Conservation (phyloP, 495 filamentous ascomycete genomes). For the Trichoderma reesei region DNA sequence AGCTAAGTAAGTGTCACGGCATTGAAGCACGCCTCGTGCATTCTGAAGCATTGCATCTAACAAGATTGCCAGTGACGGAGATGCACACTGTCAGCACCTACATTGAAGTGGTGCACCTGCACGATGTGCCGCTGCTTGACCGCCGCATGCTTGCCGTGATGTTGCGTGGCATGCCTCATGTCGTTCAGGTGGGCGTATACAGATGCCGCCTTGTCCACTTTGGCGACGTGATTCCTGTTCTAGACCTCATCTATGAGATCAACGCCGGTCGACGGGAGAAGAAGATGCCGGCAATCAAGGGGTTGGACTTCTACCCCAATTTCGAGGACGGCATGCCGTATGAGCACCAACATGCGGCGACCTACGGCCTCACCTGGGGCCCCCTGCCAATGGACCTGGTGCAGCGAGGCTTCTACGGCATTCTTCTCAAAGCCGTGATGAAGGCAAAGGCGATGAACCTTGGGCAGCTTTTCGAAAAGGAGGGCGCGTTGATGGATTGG, state of each 20-base stretch:
- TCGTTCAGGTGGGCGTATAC: not conserved
- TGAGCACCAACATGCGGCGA: not conserved
- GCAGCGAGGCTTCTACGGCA: slow-evolving; percentile 3
- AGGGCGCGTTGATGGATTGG: not conserved
- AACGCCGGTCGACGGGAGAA: not conserved
- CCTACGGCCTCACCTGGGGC: slow-evolving; percentile 2
- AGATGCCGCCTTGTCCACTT: slow-evolving; percentile 7
- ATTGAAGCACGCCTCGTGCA: not conserved
- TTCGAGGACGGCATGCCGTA: not conserved
- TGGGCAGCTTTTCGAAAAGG: not conserved
- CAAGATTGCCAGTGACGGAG: not conserved
- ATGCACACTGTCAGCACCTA: not conserved
- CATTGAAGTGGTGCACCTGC: not conserved
- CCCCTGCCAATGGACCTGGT: not conserved
- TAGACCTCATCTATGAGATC: slow-evolving; percentile 9
- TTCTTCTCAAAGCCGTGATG: slow-evolving; percentile 5
- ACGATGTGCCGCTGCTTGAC: slow-evolving; percentile 1
- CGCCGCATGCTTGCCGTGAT: slow-evolving; percentile 6
- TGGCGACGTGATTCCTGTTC: slow-evolving; percentile 5
- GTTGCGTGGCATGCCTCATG: not conserved
- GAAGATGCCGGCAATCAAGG: not conserved
- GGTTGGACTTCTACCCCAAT: slow-evolving; percentile 6
- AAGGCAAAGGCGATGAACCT: not conserved
- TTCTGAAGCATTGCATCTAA: not conserved
- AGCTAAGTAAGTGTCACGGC: not conserved